These are phyloP conservation scores for Helicocarpus griseus DNA, from an alignment of 2,329 filamentous ascomycete genomes.

Conservation along the genomic window DNA sequence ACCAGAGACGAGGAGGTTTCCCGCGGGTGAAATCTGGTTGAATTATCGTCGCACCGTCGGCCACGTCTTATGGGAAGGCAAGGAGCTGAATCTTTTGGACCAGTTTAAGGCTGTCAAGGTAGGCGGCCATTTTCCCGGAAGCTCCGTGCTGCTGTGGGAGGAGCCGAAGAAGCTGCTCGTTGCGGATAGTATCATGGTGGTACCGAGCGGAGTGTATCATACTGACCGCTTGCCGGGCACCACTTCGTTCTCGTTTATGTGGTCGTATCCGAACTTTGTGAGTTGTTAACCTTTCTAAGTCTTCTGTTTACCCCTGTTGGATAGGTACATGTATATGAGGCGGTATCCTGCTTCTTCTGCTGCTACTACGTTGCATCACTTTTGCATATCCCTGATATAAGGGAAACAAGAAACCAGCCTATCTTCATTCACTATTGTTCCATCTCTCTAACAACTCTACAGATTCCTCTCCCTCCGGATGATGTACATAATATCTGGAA, in stretches of 20 bases:
- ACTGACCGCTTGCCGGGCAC: slow-evolving; percentile 33
- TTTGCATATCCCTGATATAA: neutral
- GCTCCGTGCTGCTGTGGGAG: slow-evolving; percentile 55
- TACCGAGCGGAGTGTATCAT: slow-evolving; percentile 38
- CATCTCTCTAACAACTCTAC: neutral
- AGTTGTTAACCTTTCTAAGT: slow-evolving; percentile 14
- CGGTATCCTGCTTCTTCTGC: neutral
- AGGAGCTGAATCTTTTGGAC: slow-evolving; percentile 30
- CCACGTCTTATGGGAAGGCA: slow-evolving; percentile 23
- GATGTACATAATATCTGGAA: slow-evolving; percentile 61
- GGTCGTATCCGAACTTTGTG: slow-evolving; percentile 58
- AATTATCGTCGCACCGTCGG: neutral
- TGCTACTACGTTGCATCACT: neutral
- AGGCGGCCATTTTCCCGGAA: slow-evolving; percentile 73
- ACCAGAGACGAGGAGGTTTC: slow-evolving; percentile 22
- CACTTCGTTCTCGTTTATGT: slow-evolving; percentile 59
- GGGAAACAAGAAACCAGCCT: no score
- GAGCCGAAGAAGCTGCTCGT: slow-evolving; percentile 55
- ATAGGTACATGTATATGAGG: neutral
- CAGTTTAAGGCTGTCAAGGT: slow-evolving; percentile 44
- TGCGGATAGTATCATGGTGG: slow-evolving; percentile 67
- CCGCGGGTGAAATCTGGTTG: slow-evolving; percentile 9
- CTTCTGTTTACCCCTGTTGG: neutral
- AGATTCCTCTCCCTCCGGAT: slow-evolving; percentile 58
- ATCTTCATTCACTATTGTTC: neutral